These are phyloP conservation scores for Penicillium steckii DNA, from an alignment of 495 filamentous ascomycete species.

Conservation along the genomic window DNA sequence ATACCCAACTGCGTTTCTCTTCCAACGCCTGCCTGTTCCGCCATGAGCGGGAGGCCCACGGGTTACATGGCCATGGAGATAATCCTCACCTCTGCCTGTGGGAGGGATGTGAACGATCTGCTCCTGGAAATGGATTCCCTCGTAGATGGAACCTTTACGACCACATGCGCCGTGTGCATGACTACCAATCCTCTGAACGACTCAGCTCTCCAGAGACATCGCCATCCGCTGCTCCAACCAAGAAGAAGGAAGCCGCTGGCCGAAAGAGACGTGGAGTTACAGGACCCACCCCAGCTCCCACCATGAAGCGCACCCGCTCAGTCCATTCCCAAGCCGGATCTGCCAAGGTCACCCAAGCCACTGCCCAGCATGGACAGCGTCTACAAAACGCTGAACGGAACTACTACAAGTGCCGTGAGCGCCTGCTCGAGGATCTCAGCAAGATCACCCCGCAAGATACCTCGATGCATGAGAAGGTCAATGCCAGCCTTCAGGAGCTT, in stretches of 20 bases:
- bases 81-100: conserved; percentile 85
- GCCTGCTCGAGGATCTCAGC: conserved; percentile 41
- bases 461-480: conserved; percentile 47
- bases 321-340: conserved; percentile 39
- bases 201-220: conserved; percentile 46
- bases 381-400: conserved; percentile 46
- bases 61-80: conserved; percentile 89
- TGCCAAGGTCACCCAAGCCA: conserved; percentile 33
- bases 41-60: conserved; percentile 91
- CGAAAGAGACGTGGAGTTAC: conserved; percentile 43
- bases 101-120: conserved; percentile 77
- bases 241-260: conserved; percentile 42
- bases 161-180: conserved; percentile 92
- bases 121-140: conserved; percentile 81
- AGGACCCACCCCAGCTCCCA: conserved; percentile 35
- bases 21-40: conserved; percentile 93
- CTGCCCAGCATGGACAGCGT: conserved; percentile 41
- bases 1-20: conserved; percentile 70
- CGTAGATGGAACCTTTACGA: conserved; percentile 91
- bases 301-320: conserved; percentile 49
- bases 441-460: conserved; percentile 44
- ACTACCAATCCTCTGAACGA: conserved; percentile 58
- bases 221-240: conserved; percentile 24
- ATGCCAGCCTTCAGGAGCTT: conserved; percentile 48
- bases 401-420: conserved; percentile 44